These are phyloP conservation scores for Dictyostelium purpureum DNA, from an alignment of 78 protist genomes.

Conservation along the genomic window DNA sequence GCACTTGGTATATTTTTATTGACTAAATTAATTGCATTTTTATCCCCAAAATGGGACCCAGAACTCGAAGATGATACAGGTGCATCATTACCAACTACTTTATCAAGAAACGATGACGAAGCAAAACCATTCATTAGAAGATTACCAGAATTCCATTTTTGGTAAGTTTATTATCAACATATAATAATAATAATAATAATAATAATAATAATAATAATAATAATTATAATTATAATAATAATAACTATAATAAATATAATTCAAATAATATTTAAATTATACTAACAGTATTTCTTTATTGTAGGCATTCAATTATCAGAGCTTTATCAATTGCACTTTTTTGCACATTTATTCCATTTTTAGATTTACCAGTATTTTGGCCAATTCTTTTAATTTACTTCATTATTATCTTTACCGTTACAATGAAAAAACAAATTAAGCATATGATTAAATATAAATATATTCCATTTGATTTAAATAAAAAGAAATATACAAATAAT, in stretches of 20 bases:
- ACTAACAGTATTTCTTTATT: neutral
- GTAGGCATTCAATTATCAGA: slow-evolving; percentile 71
- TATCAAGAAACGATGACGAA: slow-evolving; percentile 87
- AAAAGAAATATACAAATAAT: slow-evolving; percentile 62
- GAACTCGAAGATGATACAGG: slow-evolving; percentile 68
- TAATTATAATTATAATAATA: neutral
- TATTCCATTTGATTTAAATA: slow-evolving; percentile 90
- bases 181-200: neutral
- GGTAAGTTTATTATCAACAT: slow-evolving; percentile 76
- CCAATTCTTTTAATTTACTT: slow-evolving; percentile 95
- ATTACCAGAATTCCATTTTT: slow-evolving; percentile 94
- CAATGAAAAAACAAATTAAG: slow-evolving; percentile 90
- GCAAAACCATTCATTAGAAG: slow-evolving; percentile 91
- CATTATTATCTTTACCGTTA: slow-evolving; percentile 77
- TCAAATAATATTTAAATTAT: neutral
- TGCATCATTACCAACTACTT: slow-evolving; percentile 84
- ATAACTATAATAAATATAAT: neutral
- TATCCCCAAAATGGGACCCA: slow-evolving; percentile 94
- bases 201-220: neutral
- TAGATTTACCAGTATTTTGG: slow-evolving; percentile 97
- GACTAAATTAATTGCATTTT: slow-evolving; percentile 89
- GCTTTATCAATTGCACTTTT: slow-evolving; percentile 80
- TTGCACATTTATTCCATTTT: slow-evolving; percentile 76
- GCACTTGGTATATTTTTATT: slow-evolving; percentile 95
- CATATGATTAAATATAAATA: slow-evolving; percentile 96